These are phyloP conservation scores for Boletus sensibilis DNA, from an alignment of 768 basidiomycete species.

Conservation along the genomic window DNA sequence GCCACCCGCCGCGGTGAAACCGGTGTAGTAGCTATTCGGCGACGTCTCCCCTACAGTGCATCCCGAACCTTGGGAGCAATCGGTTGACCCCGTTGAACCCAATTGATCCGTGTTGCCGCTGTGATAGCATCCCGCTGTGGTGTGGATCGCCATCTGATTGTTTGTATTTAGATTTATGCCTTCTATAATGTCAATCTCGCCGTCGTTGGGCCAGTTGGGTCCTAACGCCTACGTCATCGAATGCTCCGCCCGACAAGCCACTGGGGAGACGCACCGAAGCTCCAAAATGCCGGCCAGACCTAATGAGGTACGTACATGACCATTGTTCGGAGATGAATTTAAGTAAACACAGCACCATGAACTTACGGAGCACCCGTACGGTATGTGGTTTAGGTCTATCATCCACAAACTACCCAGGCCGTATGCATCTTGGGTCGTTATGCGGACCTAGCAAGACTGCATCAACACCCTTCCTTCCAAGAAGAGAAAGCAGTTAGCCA, in stretches of 20 bases:
- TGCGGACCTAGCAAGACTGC: conserved; percentile 37
- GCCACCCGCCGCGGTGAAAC: conserved; percentile 41
- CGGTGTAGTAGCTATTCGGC: conserved; percentile 26
- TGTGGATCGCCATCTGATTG: conserved; percentile 62
- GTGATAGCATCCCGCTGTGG: conserved; percentile 40
- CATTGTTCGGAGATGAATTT: conserved; percentile 1
- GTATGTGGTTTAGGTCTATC: conserved; percentile 47
- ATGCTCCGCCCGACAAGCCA: neutral
- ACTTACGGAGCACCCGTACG: conserved; percentile 58
- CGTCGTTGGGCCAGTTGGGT: conserved; percentile 42
- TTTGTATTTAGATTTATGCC: conserved; percentile 48
- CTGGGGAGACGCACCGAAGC: conserved; percentile 20
- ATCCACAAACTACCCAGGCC: conserved; percentile 47
- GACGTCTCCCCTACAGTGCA: conserved; percentile 33
- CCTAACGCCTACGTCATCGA: conserved; percentile 10
- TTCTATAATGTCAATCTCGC: conserved; percentile 64
- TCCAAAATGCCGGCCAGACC: conserved; percentile 37
- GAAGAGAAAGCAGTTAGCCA: neutral
- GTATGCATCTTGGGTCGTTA: conserved; percentile 44
- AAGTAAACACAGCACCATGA: neutral
- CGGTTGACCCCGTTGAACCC: conserved; percentile 28
- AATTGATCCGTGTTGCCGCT: conserved; percentile 30
- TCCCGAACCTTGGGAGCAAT: conserved; percentile 27
- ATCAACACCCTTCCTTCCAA: neutral
- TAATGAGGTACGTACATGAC: neutral